phyloP scores from a whole-genome alignment of 2,329 filamentous ascomycete genomes.

The Clarireedia monteithiana region DNA sequence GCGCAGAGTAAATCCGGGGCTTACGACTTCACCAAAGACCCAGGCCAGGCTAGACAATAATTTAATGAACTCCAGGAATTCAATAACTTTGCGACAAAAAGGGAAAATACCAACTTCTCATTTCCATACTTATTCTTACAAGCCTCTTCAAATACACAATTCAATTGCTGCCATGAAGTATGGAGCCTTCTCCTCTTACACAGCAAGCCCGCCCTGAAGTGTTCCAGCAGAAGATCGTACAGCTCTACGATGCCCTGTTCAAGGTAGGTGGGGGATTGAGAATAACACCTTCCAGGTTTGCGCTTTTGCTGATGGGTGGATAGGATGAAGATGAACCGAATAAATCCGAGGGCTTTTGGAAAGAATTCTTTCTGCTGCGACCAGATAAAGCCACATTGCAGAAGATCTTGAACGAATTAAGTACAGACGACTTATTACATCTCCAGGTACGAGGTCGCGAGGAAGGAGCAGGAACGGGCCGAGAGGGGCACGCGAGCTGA shows the following conservation, averaged over 20 bases:
- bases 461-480: not conserved
- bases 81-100: not conserved
- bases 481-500: conserved; percentile 9
- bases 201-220: conserved; percentile 83
- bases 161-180: conserved; percentile 33
- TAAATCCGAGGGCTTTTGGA: conserved; percentile 87
- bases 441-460: conserved; percentile 46
- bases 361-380: conserved; percentile 85
- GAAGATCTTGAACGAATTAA: conserved; percentile 59
- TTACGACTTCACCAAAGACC: not conserved
- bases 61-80: not conserved
- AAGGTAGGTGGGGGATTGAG: conserved; percentile 41
- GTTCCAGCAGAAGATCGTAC: conserved; percentile 90
- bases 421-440: conserved; percentile 67
- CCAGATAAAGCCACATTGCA: conserved; percentile 67
- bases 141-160: not conserved
- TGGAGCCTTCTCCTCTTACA: conserved; percentile 89
- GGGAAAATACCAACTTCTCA: not conserved
- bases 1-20: not conserved
- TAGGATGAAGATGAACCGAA: conserved; percentile 60
- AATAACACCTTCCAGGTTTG: not conserved
- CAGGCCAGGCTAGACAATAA: not conserved
- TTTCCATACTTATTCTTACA: not conserved
- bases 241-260: conserved; percentile 82
- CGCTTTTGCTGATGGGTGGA: conserved; percentile 18